Evolutionary conservation across 371 early-diverging fungal species (phyloP).

Genomic region (Saksenaea vasiformis): DNA sequence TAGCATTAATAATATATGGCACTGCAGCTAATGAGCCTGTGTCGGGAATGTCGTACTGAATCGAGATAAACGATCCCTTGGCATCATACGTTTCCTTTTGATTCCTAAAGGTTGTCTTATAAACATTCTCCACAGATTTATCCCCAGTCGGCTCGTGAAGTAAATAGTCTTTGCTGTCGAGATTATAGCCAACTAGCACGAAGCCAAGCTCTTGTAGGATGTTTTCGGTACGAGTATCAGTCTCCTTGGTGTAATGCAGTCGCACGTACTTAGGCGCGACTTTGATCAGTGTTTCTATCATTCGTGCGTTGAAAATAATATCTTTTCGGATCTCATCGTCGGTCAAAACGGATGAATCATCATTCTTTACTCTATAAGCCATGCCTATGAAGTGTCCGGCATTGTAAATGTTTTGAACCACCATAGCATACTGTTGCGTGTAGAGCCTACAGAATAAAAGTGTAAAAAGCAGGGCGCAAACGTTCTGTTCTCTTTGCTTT

Average conservation of each 20-base stretch:
- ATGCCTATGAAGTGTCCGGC: conserved; percentile 57
- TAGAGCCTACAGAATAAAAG: conserved; percentile 25
- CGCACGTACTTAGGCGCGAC: conserved; percentile 51
- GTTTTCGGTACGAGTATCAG: conserved; percentile 40
- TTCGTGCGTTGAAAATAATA: conserved; percentile 42
- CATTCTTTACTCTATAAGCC: conserved; percentile 54
- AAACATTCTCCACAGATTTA: conserved; percentile 29
- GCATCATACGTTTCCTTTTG: conserved; percentile 55
- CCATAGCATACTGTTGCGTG: conserved; percentile 50
- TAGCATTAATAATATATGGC: conserved; percentile 49
- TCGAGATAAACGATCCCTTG: conserved; percentile 51
- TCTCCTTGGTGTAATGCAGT: conserved; percentile 42
- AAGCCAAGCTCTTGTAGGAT: conserved; percentile 45
- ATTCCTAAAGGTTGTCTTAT: conserved; percentile 32
- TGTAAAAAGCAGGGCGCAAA: neutral
- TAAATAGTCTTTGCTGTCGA: conserved; percentile 52
- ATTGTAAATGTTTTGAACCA: conserved; percentile 51
- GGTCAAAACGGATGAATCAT: conserved; percentile 43
- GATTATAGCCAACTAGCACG: conserved; percentile 49
- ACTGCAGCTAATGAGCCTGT: conserved; percentile 41
- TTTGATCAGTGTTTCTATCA: conserved; percentile 42
- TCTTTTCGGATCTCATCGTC: conserved; percentile 46
- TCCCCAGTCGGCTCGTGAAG: conserved; percentile 28
- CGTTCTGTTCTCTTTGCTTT: neutral
- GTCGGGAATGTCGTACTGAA: conserved; percentile 53